phyloP scores from a whole-genome alignment of 176 grass and related monocot species.

The Cenchrus americanus region DNA sequence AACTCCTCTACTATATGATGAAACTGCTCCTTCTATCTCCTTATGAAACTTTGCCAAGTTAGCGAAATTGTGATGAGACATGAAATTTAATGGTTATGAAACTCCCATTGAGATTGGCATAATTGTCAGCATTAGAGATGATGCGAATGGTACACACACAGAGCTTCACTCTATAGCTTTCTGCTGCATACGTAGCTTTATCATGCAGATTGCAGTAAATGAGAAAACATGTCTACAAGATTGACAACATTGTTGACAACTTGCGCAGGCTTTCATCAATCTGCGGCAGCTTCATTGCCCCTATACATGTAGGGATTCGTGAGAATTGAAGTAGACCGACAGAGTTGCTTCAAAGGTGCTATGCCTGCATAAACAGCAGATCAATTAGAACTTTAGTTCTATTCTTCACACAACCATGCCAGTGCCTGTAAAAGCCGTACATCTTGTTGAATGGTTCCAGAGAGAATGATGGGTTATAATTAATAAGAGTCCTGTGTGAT shows the following conservation, averaged over 20 bases:
- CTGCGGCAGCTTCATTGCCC: background rate
- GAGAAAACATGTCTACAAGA: background rate
- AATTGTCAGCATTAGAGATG: too few relatives aligned
- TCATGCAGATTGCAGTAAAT: too few relatives aligned
- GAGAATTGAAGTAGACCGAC: background rate
- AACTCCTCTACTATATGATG: too few relatives aligned
- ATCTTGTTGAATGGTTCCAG: conserved; percentile 8
- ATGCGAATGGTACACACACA: too few relatives aligned
- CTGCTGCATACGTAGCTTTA: too few relatives aligned
- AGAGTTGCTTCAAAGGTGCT: background rate
- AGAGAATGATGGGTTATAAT: background rate
- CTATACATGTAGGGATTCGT: background rate
- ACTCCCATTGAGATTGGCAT: too few relatives aligned
- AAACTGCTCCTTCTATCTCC: too few relatives aligned
- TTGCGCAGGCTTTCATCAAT: conserved; percentile 16
- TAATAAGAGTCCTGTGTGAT: too few relatives aligned
- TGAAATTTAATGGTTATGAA: too few relatives aligned
- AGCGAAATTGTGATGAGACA: too few relatives aligned
- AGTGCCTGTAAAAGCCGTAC: background rate
- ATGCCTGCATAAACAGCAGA: background rate
- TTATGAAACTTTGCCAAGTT: too few relatives aligned
- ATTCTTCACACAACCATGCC: background rate
- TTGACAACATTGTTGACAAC: background rate
- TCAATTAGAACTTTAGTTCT: background rate
- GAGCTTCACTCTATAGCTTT: too few relatives aligned